These are phyloP conservation scores for Ampelocalamus luodianensis DNA, from an alignment of 176 grass and related monocot genomes.

Conservation along the genomic window DNA sequence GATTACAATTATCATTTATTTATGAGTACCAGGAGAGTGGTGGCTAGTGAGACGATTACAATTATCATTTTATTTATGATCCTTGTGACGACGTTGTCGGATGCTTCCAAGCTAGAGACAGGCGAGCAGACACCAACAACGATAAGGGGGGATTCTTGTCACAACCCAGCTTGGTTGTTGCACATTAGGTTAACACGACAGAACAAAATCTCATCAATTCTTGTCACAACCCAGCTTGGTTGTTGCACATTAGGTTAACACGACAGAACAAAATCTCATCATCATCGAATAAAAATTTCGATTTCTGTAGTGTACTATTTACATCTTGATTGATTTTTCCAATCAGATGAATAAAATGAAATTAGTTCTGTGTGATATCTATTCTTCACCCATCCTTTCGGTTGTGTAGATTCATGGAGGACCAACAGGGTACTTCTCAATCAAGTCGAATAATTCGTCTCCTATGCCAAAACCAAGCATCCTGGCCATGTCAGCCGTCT, in stretches of 20 bases:
- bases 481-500: conserved; percentile 82
- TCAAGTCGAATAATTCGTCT: conserved; percentile 78
- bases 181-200: background rate
- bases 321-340: background rate
- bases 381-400: background rate
- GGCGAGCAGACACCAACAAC: background rate
- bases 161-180: background rate
- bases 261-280: background rate
- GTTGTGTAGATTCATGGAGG: conserved; percentile 1
- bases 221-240: background rate
- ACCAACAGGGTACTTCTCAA: conserved; percentile 58
- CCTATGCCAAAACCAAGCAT: conserved; percentile 89
- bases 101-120: conserved; percentile 14
- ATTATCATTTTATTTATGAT: background rate
- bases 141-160: background rate
- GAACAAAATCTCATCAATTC: background rate
- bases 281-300: background rate
- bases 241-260: background rate
- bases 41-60: background rate
- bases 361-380: background rate
- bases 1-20: background rate
- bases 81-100: background rate
- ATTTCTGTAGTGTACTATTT: conserved; percentile 6
- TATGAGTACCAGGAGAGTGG: background rate
- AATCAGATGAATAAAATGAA: background rate